phyloP scores from a whole-genome alignment of 306 rosid species.

The Cicer chorassanicum region DNA sequence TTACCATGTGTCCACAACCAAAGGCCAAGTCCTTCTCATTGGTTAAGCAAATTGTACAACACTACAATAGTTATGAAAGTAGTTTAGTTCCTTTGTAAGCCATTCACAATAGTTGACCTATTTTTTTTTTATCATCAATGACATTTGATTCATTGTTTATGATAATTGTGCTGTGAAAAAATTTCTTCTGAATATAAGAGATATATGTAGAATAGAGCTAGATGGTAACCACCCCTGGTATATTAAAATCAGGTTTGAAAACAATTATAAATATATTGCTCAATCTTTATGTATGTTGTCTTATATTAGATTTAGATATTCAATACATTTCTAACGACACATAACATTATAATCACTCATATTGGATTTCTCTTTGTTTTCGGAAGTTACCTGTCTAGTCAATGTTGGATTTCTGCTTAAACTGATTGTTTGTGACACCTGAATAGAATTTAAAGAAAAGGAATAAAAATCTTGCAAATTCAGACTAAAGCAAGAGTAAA shows the following conservation, averaged over 20 bases:
- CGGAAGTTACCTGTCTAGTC: conserved; percentile 40
- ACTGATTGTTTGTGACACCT: conserved; percentile 35
- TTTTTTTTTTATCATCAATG: neutral
- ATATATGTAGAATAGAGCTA: neutral
- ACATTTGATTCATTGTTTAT: neutral
- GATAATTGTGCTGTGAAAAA: neutral
- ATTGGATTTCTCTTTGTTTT: neutral
- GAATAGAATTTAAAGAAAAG: neutral
- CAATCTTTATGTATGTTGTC: neutral
- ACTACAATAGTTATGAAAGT: conserved; percentile 34
- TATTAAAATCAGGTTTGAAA: neutral
- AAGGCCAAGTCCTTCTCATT: conserved; percentile 51
- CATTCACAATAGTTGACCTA: neutral
- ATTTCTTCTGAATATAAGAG: neutral
- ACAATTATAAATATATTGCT: neutral
- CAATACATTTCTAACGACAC: neutral
- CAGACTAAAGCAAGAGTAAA: neutral
- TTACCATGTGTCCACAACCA: conserved; percentile 57
- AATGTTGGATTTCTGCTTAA: conserved; percentile 40
- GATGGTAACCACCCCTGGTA: neutral
- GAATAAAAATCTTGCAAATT: neutral
- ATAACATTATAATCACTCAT: neutral
- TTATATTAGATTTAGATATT: conserved; percentile 5
- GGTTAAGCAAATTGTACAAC: conserved; percentile 45
- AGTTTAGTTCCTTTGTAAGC: conserved; percentile 2